Evolutionary conservation across 345 rosid genomes (phyloP).

Genomic region (Rhodamnia rubescens): DNA sequence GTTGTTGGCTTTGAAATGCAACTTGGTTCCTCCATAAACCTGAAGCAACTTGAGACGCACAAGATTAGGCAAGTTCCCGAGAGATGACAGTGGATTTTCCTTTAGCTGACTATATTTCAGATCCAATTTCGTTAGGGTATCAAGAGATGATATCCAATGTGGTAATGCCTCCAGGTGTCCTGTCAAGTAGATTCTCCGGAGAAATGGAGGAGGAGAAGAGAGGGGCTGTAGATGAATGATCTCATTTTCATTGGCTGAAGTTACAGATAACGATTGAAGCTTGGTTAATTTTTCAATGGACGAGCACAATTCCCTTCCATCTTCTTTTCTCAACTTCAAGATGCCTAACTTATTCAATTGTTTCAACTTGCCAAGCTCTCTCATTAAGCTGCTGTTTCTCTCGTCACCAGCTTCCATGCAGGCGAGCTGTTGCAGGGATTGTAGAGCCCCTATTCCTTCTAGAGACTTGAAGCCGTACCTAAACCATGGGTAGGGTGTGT

Average conservation of each 20-base stretch:
- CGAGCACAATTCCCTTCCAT: slow-evolving; percentile 18
- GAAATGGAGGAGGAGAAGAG: slow-evolving; percentile 16
- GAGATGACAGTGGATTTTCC: slow-evolving; percentile 10
- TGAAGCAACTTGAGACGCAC: slow-evolving; percentile 13
- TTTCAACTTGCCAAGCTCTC: slow-evolving; percentile 20
- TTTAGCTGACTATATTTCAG: slow-evolving; percentile 11
- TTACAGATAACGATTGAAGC: slow-evolving; percentile 22
- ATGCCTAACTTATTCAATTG: slow-evolving; percentile 29
- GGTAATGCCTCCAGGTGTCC: slow-evolving; percentile 16
- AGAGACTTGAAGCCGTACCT: slow-evolving; percentile 17
- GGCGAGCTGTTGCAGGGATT: slow-evolving; percentile 22
- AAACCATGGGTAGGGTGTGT: slow-evolving; percentile 2
- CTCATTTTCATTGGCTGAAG: slow-evolving; percentile 9
- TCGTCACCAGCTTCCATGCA: slow-evolving; percentile 13
- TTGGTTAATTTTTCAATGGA: slow-evolving; percentile 11
- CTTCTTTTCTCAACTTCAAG: slow-evolving; percentile 19
- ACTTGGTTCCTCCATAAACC: slow-evolving; percentile 4
- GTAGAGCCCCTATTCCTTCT: slow-evolving; percentile 14
- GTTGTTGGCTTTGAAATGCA: slow-evolving; percentile 5
- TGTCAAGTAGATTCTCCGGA: slow-evolving; percentile 12
- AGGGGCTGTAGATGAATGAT: slow-evolving; percentile 18
- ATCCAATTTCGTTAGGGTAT: slow-evolving; percentile 5
- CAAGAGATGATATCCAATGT: slow-evolving; percentile 14
- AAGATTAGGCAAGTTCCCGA: slow-evolving; percentile 19
- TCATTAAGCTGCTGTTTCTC: neutral